These are phyloP conservation scores for Xylaria flabelliformis DNA, from an alignment of 495 filamentous ascomycete species.

Conservation along the genomic window DNA sequence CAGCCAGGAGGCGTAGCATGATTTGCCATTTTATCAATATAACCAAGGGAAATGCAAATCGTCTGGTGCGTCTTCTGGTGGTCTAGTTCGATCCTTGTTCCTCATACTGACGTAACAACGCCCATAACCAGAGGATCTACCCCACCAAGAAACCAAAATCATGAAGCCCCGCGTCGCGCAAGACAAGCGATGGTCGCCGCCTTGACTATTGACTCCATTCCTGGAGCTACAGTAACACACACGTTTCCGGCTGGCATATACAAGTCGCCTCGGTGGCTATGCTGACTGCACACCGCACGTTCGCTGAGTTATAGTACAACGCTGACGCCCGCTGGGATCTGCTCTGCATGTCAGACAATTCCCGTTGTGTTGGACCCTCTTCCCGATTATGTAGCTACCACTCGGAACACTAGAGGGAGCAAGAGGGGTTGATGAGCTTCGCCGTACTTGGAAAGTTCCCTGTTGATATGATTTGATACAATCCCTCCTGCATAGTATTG, in stretches of 20 bases:
- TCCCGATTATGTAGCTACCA: neutral
- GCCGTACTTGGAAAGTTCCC: neutral
- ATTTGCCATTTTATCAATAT: constrained; percentile 1
- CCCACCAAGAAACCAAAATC: constrained; percentile 21
- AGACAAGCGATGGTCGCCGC: neutral
- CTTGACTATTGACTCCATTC: constrained; percentile 7
- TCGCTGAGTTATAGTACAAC: constrained; percentile 7
- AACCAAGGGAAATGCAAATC: constrained; percentile 18
- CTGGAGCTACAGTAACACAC: constrained; percentile 23
- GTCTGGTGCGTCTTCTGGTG: neutral
- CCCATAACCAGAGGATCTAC: constrained; percentile 13
- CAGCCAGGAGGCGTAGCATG: neutral
- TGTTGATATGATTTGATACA: constrained; percentile 19
- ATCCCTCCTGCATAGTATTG: neutral
- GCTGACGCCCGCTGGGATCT: constrained; percentile 22
- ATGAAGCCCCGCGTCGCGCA: constrained; percentile 17
- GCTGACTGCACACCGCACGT: constrained; percentile 27
- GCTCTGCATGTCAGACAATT: constrained; percentile 22
- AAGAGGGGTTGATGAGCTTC: neutral
- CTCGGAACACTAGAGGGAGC: neutral
- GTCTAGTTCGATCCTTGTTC: constrained; percentile 4
- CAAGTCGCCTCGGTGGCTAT: neutral
- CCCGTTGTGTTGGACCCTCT: neutral
- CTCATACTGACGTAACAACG: constrained; percentile 23
- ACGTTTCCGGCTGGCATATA: constrained; percentile 17